Evolutionary conservation across 2,329 filamentous ascomycete genomes (phyloP).

Genomic region (Ascochyta koolunga): DNA sequence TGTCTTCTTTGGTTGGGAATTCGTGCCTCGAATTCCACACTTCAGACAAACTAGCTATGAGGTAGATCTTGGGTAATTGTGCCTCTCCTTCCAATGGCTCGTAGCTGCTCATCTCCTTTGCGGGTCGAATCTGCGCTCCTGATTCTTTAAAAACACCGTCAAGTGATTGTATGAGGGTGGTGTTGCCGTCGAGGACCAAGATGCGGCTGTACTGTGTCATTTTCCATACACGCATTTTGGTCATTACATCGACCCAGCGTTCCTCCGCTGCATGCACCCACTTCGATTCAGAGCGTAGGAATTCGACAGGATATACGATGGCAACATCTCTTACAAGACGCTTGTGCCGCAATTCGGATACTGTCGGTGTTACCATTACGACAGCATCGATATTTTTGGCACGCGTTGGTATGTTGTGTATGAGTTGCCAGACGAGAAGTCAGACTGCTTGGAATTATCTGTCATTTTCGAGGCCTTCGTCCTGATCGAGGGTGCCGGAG

Average conservation of each 20-base stretch:
- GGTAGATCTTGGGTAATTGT: conserved; percentile 38
- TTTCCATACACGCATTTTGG: conserved; percentile 49
- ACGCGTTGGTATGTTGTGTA: conserved; percentile 32
- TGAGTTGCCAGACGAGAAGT: conserved; percentile 41
- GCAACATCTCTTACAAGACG: conserved; percentile 35
- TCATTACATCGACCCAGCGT: conserved; percentile 46
- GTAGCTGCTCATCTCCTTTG: conserved; percentile 16
- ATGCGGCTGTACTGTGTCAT: conserved; percentile 46
- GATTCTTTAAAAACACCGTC: conserved; percentile 47
- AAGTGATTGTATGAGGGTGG: conserved; percentile 35
- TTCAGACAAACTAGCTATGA: conserved; percentile 44
- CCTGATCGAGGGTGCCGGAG: conserved; percentile 23
- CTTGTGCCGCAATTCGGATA: conserved; percentile 24
- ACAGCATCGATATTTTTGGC: conserved; percentile 29
- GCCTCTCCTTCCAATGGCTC: conserved; percentile 28
- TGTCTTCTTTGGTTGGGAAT: conserved; percentile 41
- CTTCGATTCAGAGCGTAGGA: conserved; percentile 24
- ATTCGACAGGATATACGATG: conserved; percentile 33
- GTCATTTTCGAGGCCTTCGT: conserved; percentile 33
- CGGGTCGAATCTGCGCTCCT: conserved; percentile 24
- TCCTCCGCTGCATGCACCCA: conserved; percentile 23
- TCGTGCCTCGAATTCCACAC: conserved; percentile 37
- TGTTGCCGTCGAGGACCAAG: conserved; percentile 47
- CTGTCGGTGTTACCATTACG: conserved; percentile 36
- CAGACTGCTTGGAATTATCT: conserved; percentile 37